A percentile compares a stretch with the other conserved stretches of the same genome.
phyloP scores from a whole-genome alignment of 2,329 filamentous ascomycete genomes.

The Colletotrichum paranaense region DNA sequence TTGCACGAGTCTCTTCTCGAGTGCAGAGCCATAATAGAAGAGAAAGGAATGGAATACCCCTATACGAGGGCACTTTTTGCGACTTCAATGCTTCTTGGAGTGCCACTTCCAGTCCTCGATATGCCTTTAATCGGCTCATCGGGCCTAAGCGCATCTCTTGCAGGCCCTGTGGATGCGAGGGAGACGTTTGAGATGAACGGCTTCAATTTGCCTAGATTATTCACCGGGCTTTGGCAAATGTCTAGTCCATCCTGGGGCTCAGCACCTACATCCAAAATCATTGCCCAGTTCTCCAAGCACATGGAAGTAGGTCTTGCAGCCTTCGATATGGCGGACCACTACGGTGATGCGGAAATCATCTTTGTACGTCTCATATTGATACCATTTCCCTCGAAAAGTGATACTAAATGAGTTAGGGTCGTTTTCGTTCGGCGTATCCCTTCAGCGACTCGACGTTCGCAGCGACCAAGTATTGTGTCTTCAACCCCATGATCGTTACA shows the following conservation, averaged over 20 bases:
- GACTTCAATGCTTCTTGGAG: conserved; percentile 9
- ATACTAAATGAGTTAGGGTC: conserved; percentile 41
- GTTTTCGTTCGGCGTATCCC: conserved; percentile 44
- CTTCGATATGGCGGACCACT: conserved; percentile 51
- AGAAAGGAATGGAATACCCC: conserved; percentile 1
- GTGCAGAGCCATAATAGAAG: neutral
- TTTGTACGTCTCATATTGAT: conserved; percentile 38
- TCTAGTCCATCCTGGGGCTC: conserved; percentile 46
- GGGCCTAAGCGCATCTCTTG: too few species aligned
- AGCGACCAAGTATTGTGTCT: conserved; percentile 51
- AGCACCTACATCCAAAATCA: conserved; percentile 39
- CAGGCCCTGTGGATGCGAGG: neutral
- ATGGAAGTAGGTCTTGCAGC: conserved; percentile 42
- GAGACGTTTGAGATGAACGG: conserved; percentile 42
- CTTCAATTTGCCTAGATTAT: conserved; percentile 41
- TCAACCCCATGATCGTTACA: conserved; percentile 44
- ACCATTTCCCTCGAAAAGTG: too few species aligned
- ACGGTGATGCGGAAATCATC: conserved; percentile 36
- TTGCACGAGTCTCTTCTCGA: neutral
- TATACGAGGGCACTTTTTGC: conserved; percentile 15
- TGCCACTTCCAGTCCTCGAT: neutral
- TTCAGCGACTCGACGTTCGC: conserved; percentile 41
- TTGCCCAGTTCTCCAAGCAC: conserved; percentile 41
- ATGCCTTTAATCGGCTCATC: neutral
- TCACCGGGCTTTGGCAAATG: conserved; percentile 47